Evolutionary conservation across 306 rosid species (phyloP), one percentile per base, ranked within the genome.

Genomic region (Quercus engelmannii): DNA sequence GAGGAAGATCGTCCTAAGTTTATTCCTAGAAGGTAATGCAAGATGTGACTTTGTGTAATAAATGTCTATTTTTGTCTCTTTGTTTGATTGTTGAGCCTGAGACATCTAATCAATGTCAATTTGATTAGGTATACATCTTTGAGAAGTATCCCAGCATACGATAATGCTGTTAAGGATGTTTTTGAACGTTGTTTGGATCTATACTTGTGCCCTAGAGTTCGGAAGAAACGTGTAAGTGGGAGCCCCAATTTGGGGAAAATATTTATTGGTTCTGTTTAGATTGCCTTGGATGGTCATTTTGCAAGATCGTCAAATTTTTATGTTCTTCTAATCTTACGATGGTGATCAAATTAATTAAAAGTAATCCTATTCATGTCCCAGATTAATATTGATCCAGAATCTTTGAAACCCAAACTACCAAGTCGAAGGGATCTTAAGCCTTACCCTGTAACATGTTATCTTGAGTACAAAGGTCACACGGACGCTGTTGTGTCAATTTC

Each of bases 1-100:
- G 96, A 91, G 65, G 98, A 95, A 90, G 99, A 95, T 83, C 97
- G 91, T 46, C 98, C 99, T 25, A 91, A 93, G 71, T 91, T 91
- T 82, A 90, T 93, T 63, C 99, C 99, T 21, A 89, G 75, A 85
- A 90, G 97, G 98, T 95, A 79, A 21, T 74, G 55, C 83, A 74
- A n/a, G 28, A 78, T 70, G 26, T 14, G 10, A 28, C 35, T 46
- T 5, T 46, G 23, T 18, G 30, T 71, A 28, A 30, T 61, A 8
- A 38, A 33, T 23, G 1, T 23, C 63, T 73, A 28, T 71, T 41
- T 70, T 46, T 79, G 26, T 63, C 69, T 38, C 33, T 21, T 55
- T 31, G 52, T 61, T 41, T 62, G 54, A 65, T 43, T 67, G 61
- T 74, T 81, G 72, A 71, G 38, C 75, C 19, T 57, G 12, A 76